phyloP scores from a whole-genome alignment of 164 flowering plant genomes.

The Aristolochia contorta region DNA sequence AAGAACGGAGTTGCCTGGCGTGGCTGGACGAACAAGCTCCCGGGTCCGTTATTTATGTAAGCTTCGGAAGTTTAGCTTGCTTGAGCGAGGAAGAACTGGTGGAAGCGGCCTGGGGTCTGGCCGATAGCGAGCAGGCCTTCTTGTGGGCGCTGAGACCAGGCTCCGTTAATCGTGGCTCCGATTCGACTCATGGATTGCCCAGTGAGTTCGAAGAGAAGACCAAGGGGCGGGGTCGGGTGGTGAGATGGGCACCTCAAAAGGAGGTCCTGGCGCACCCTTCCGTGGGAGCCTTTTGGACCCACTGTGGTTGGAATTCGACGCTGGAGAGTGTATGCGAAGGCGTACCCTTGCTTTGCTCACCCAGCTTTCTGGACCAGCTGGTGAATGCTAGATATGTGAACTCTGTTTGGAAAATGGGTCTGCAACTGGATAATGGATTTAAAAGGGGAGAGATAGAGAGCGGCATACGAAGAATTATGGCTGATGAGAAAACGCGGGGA shows the following conservation, averaged over 20 bases:
- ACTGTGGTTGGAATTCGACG: conserved; percentile 29
- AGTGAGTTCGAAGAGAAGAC: conserved; percentile 12
- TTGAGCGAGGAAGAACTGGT: conserved; percentile 10
- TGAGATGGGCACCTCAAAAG: conserved; percentile 28
- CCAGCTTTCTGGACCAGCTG: conserved; percentile 18
- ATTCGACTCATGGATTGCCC: conserved; percentile 14
- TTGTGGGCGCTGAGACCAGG: conserved; percentile 45
- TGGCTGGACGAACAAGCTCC: conserved; percentile 39
- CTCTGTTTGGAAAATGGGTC: conserved; percentile 20
- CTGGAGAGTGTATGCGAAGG: conserved; percentile 24
- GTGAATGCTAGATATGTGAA: conserved; percentile 20
- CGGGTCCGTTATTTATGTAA: conserved; percentile 35
- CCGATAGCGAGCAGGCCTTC: conserved; percentile 28
- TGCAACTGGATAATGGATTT: conserved; percentile 11
- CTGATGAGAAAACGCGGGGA: conserved; percentile 16
- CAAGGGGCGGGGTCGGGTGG: conserved; percentile 19
- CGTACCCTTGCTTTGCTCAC: conserved; percentile 25
- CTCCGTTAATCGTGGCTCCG: conserved; percentile 12
- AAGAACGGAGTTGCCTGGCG: conserved; percentile 23
- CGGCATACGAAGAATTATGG: conserved; percentile 15
- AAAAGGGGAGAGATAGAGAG: conserved; percentile 14
- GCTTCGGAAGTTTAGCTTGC: conserved; percentile 33
- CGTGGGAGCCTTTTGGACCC: conserved; percentile 27
- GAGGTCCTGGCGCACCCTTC: conserved; percentile 25
- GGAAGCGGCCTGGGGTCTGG: conserved; percentile 38